phyloP scores from a whole-genome alignment of 2,329 filamentous ascomycete genomes.

The Akanthomyces uredinophilus region DNA sequence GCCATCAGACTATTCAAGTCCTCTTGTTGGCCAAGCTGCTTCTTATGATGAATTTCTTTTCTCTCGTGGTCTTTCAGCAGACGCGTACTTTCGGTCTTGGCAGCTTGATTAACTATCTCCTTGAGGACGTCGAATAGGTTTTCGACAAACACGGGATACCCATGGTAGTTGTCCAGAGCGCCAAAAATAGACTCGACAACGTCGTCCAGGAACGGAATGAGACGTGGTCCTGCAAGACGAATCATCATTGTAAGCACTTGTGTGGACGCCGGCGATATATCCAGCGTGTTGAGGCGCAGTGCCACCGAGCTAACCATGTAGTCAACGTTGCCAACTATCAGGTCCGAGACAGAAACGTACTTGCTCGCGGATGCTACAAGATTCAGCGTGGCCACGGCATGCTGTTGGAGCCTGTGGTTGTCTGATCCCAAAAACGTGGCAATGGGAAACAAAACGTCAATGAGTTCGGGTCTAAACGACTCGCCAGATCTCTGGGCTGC shows the following conservation, averaged over 20 bases:
- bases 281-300: slow-evolving; percentile 82
- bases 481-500: slow-evolving; percentile 62
- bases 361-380: slow-evolving; percentile 69
- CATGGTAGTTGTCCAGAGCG: slow-evolving; percentile 90
- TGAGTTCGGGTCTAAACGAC: slow-evolving; percentile 76
- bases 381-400: slow-evolving; percentile 80
- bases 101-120: slow-evolving; percentile 78
- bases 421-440: slow-evolving; percentile 78
- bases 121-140: slow-evolving; percentile 76
- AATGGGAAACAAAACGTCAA: slow-evolving; percentile 89
- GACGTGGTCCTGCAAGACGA: slow-evolving; percentile 69
- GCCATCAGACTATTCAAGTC: slow-evolving; percentile 44
- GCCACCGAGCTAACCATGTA: slow-evolving; percentile 94
- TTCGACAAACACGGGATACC: slow-evolving; percentile 82
- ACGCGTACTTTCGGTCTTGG: slow-evolving; percentile 47
- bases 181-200: slow-evolving; percentile 87
- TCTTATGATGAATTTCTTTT: slow-evolving; percentile 38
- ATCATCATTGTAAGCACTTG: slow-evolving; percentile 95
- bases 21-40: slow-evolving; percentile 26
- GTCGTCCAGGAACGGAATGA: slow-evolving; percentile 89
- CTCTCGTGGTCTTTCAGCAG: slow-evolving; percentile 39
- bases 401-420: slow-evolving; percentile 62
- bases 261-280: slow-evolving; percentile 85
- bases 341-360: slow-evolving; percentile 67
- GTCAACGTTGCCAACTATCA: slow-evolving; percentile 88